These are phyloP conservation scores for peach (Prunus persica) DNA, from an alignment of 306 rosid species.

Conservation along the genomic window DNA sequence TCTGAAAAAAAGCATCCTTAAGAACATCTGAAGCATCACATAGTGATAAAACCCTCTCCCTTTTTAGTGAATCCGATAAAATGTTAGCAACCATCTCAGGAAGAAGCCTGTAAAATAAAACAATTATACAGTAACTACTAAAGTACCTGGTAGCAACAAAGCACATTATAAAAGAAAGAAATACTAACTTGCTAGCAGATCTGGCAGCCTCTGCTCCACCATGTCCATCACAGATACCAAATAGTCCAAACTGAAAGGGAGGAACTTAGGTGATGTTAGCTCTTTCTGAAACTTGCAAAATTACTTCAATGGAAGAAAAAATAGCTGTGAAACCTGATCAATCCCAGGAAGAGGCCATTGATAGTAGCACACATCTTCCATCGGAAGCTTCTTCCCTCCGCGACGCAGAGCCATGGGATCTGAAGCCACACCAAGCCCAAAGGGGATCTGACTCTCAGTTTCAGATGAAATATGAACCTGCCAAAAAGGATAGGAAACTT, in stretches of 20 bases:
- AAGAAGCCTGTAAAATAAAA: constrained; percentile 58
- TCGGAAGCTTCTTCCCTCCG: constrained; percentile 84
- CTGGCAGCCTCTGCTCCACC: constrained; percentile 90
- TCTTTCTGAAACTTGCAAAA: constrained; percentile 24
- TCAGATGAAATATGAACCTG: constrained; percentile 75
- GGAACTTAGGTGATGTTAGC: constrained; percentile 33
- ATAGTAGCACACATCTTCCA: constrained; percentile 94
- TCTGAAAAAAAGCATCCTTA: constrained; percentile 78
- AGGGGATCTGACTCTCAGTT: constrained; percentile 56
- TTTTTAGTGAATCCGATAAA: constrained; percentile 69
- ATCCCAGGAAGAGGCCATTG: constrained; percentile 96
- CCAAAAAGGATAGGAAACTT: constrained; percentile 22
- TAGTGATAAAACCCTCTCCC: constrained; percentile 65
- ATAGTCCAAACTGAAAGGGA: constrained; percentile 84
- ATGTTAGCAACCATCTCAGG: constrained; percentile 67
- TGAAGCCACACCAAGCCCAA: constrained; percentile 88
- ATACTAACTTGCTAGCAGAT: constrained; percentile 92
- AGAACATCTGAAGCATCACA: constrained; percentile 90
- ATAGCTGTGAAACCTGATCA: constrained; percentile 64
- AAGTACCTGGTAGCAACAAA: constrained; percentile 15
- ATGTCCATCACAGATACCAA: constrained; percentile 93
- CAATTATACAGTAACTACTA: constrained; percentile 16
- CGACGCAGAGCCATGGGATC: constrained; percentile 98
- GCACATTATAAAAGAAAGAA: constrained; percentile 23
- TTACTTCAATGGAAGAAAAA: constrained; percentile 13